phyloP scores from a whole-genome alignment of 352 stramenopile genomes.

The Phytopythium vexans region DNA sequence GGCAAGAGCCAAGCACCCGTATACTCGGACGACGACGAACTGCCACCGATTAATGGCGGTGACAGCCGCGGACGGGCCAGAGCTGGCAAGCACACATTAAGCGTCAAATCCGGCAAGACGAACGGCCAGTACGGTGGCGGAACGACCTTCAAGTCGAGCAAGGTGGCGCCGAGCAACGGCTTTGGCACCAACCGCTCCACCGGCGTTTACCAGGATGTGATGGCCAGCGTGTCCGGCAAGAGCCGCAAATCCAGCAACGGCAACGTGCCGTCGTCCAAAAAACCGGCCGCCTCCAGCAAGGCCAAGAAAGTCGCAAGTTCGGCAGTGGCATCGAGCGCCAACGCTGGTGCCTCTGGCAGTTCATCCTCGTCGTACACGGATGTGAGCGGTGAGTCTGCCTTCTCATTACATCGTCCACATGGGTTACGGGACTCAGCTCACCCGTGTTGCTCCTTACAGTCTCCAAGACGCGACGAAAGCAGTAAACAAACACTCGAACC shows the following conservation, averaged over 20 bases:
- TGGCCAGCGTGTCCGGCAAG: conserved; percentile 8
- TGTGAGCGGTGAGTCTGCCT: conserved; percentile 2
- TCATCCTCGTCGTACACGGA: conserved; percentile 7
- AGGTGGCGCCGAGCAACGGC: conserved; percentile 19
- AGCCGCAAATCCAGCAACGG: conserved; percentile 22
- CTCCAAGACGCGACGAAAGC: conserved; percentile 7
- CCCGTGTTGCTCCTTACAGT: conserved; percentile 1
- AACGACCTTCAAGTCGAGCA: conserved; percentile 21
- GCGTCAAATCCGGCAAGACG: conserved; percentile 19
- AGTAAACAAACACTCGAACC: too few relatives aligned
- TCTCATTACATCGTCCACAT: neutral
- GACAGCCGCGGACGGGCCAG: conserved; percentile 12
- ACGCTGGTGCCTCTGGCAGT: conserved; percentile 3
- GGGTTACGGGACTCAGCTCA: neutral
- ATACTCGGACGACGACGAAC: conserved; percentile 38
- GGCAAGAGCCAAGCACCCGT: conserved; percentile 18
- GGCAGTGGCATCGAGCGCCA: conserved; percentile 9
- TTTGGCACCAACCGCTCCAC: conserved; percentile 28
- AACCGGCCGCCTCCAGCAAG: conserved; percentile 3
- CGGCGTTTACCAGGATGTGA: conserved; percentile 19
- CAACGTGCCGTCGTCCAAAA: conserved; percentile 8
- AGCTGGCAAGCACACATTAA: conserved; percentile 23
- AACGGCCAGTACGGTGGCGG: conserved; percentile 17
- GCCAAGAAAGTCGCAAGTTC: conserved; percentile 9
- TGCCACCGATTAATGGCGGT: conserved; percentile 45